Base-by-base conservation (phyloP, 1,284 basidiomycete species). In the Mycosarcoma mackinlayi region DNA sequence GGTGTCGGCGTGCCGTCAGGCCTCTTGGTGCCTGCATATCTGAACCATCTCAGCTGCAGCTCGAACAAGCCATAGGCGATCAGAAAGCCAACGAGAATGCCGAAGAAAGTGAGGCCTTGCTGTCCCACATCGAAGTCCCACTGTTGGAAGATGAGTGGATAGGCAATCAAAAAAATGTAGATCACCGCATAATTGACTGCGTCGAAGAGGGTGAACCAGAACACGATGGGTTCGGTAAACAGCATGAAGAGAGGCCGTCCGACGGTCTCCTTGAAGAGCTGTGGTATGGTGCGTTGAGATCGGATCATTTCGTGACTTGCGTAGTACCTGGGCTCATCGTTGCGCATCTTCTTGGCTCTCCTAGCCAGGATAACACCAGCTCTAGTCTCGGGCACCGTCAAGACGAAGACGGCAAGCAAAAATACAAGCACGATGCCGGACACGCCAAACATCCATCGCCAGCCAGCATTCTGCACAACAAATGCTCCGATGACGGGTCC, bases 121-220 rank as follows among this genome's bases (percentile, higher is more conserved):
- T 70, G 52, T 4, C 70, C 64, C 2, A 44, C 40, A 21, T 46
- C 53, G 54, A 76, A 80, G 21, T 59, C 57, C 27, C 64, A 75
- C n/a, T 78, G 71, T 10, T 25, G 40, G 51, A 83, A 84, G 41
- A 85, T 77, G 41, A 83, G 73, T 1, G 84, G 81, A 66, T 81
- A 80, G 6, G 83, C 74, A 48, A 81, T 81, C 59, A 84, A 77
- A 63, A 82, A 81, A 41, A 80, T 77, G 74, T 84, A 84, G 21
- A 84, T 80, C 3, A 84, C 75, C 11, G 62, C 55, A 49, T 78
- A 79, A 46, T 78, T 79, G 31, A 66, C 31, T 3, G 68, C 61
- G 34, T 80, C 73, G 40, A 83, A 85, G 4, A 67, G n/a, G 19
- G 65, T 53, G 31, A 79, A 65, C 44, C 69, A 58, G 27, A 78